These are phyloP conservation scores for Gossypium turneri DNA, from an alignment of 345 rosid species.

Conservation along the genomic window DNA sequence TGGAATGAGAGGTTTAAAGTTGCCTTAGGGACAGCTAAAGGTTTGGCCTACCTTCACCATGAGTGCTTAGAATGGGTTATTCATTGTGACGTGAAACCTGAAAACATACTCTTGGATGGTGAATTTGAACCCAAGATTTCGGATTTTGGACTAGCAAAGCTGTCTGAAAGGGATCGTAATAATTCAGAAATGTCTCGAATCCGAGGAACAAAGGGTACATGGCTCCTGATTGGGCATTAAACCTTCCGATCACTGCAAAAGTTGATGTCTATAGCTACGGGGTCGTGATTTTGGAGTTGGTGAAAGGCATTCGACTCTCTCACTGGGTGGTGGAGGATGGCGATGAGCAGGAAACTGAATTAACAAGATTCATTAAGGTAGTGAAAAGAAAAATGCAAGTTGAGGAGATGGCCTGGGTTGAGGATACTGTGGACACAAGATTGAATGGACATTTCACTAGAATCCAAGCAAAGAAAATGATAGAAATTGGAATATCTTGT, in stretches of 20 bases:
- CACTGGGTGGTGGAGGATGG: constrained; percentile 23
- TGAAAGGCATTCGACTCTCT: constrained; percentile 39
- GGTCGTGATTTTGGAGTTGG: constrained; percentile 41
- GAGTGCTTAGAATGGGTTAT: constrained; percentile 55
- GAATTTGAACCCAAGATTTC: constrained; percentile 48
- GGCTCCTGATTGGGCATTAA: constrained; percentile 30
- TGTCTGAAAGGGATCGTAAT: constrained; percentile 23
- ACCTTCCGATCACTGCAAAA: constrained; percentile 39
- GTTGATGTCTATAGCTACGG: constrained; percentile 45
- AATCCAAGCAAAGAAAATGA: constrained; percentile 13
- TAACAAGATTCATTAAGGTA: constrained; percentile 26
- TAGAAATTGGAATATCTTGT: constrained; percentile 18
- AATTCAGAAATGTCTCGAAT: constrained; percentile 24
- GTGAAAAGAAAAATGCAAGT: constrained; percentile 22
- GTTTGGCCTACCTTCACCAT: constrained; percentile 57
- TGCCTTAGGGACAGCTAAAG: constrained; percentile 56
- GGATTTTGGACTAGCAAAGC: constrained; percentile 54
- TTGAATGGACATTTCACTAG: not conserved
- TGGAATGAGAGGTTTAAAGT: constrained; percentile 50
- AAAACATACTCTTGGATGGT: constrained; percentile 47
- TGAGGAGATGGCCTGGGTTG: constrained; percentile 27
- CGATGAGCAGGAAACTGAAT: constrained; percentile 30
- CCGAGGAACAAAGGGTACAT: constrained; percentile 37
- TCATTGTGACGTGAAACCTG: constrained; percentile 63
- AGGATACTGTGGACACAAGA: constrained; percentile 27